A percentile compares a stretch with the other conserved stretches of the same genome.
Evolutionary conservation across 78 protist genomes (phyloP).

Genomic region (Dictyostelium citrinum): DNA sequence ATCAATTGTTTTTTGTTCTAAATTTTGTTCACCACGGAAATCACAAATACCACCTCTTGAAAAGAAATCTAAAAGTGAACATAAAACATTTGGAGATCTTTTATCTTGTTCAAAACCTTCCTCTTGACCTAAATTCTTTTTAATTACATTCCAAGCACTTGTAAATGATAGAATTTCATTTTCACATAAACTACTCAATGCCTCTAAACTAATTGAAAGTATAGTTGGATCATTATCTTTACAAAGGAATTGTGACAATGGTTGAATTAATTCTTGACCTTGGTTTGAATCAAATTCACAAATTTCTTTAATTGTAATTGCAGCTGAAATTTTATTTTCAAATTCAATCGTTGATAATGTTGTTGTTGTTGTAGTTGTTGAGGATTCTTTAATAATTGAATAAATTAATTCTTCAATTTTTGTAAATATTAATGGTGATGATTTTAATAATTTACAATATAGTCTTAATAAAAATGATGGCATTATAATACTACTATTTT

Average conservation of each 20-base stretch:
- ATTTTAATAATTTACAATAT: slow-evolving; percentile 3
- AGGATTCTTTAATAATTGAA: not conserved
- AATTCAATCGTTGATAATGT: not conserved
- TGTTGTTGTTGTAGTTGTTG: not conserved
- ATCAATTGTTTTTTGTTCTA: slow-evolving; percentile 43
- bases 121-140: slow-evolving; percentile 32
- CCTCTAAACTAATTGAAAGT: slow-evolving; percentile 20
- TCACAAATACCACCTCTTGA: slow-evolving; percentile 15
- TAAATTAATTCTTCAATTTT: slow-evolving; percentile 30
- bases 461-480: slow-evolving; percentile 2
- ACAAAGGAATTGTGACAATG: slow-evolving; percentile 41
- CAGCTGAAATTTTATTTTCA: slow-evolving; percentile 34
- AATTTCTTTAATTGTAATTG: slow-evolving; percentile 25
- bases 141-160: slow-evolving; percentile 68
- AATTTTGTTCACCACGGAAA: not conserved
- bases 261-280: slow-evolving; percentile 67
- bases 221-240: slow-evolving; percentile 41
- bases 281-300: slow-evolving; percentile 26
- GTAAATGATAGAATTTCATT: slow-evolving; percentile 18
- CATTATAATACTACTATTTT: not conserved
- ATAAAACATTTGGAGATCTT: not conserved
- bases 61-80: slow-evolving; percentile 29
- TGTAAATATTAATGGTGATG: not conserved
- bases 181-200: slow-evolving; percentile 26
- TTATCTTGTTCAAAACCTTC: not conserved